Percentiles rank a stretch among this genome's conserved stretches.
These are phyloP conservation scores for Penicillium robsamsonii DNA, from an alignment of 495 filamentous ascomycete genomes.

Conservation along the genomic window DNA sequence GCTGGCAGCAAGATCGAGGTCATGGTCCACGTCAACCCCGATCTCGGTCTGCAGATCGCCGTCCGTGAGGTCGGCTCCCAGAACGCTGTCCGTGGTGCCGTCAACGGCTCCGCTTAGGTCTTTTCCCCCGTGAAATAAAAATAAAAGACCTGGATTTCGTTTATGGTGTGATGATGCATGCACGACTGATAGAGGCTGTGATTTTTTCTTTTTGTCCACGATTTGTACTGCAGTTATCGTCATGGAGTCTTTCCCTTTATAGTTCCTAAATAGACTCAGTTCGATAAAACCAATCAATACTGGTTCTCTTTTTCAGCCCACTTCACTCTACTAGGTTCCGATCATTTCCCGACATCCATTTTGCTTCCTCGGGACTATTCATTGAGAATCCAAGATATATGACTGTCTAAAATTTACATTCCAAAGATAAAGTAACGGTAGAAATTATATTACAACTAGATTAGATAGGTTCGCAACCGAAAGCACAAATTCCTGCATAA, in stretches of 20 bases:
- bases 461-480: slow-evolving; percentile 15
- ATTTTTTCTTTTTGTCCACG: slow-evolving; percentile 19
- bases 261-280: slow-evolving; percentile 22
- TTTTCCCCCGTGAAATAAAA: slow-evolving; percentile 2
- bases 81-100: slow-evolving; percentile 72
- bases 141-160: slow-evolving; percentile 25
- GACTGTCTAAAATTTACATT: not conserved
- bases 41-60: slow-evolving; percentile 74
- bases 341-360: not conserved
- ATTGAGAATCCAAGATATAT: not conserved
- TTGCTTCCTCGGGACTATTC: too few relatives aligned
- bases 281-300: slow-evolving; percentile 22
- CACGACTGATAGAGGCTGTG: slow-evolving; percentile 36
- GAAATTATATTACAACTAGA: slow-evolving; percentile 33
- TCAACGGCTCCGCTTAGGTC: slow-evolving; percentile 49
- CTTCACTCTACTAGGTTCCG: not conserved
- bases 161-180: slow-evolving; percentile 37
- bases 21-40: slow-evolving; percentile 77
- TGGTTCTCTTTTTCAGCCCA: slow-evolving; percentile 10
- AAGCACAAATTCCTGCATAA: slow-evolving; percentile 12
- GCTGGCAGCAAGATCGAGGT: slow-evolving; percentile 91
- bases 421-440: not conserved
- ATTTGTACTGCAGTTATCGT: slow-evolving; percentile 20
- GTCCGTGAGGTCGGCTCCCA: slow-evolving; percentile 83
- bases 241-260: slow-evolving; percentile 24